phyloP scores from a whole-genome alignment of 495 filamentous ascomycete species.

The Letharia columbiana region DNA sequence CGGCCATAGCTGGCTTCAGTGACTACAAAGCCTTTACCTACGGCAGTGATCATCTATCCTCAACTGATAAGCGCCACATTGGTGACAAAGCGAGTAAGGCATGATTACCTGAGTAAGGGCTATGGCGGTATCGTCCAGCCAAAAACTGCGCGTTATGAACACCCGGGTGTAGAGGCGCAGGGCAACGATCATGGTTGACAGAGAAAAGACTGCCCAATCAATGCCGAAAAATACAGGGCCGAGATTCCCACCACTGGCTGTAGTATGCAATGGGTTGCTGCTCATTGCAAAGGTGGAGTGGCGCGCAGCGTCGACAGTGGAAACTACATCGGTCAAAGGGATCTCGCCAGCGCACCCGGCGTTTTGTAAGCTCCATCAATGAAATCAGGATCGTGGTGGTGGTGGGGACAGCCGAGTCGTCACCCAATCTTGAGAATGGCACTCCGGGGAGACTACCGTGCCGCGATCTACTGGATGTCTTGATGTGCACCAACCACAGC shows the following conservation, averaged over 20 bases:
- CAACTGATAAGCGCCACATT: neutral
- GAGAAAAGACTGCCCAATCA: constrained; percentile 11
- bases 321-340: neutral
- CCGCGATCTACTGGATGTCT: neutral
- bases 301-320: neutral
- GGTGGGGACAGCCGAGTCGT: neutral
- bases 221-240: constrained; percentile 15
- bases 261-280: constrained; percentile 5
- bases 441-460: neutral
- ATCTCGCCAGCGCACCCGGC: neutral
- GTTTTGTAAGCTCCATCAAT: neutral
- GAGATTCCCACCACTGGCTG: constrained; percentile 10
- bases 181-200: constrained; percentile 13
- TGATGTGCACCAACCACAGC: neutral
- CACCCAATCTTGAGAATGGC: neutral
- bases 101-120: constrained; percentile 2
- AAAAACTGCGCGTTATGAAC: constrained; percentile 17
- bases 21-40: constrained; percentile 18
- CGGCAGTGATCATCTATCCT: neutral
- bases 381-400: neutral
- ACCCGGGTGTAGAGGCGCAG: constrained; percentile 9
- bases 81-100: neutral
- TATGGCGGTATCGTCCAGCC: constrained; percentile 14
- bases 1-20: constrained; percentile 16
- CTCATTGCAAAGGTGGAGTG: neutral